Evolutionary conservation across 2,329 filamentous ascomycete species (phyloP), one percentile per base, ranked within the genome.

Genomic region (Aspergillus sp.): DNA sequence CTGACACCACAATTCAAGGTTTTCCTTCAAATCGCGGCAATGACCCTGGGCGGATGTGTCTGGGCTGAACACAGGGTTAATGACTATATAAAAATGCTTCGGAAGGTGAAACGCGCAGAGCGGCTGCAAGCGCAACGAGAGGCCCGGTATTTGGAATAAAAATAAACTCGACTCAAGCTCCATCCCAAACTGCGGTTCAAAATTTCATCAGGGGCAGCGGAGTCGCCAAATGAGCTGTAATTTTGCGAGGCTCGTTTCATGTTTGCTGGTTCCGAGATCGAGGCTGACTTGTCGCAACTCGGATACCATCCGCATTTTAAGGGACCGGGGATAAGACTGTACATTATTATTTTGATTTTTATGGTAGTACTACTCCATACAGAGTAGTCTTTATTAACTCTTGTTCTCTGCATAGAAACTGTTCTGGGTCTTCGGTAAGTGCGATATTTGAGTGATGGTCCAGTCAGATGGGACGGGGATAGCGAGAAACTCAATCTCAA

Each of bases 1-100:
- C 63, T 81, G 57, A 81, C 79, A 13, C 70, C 76, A 44, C 79
- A 81, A 59, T 81, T 80, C 67, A 81, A 81, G 60, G 74, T 79
- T 26, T 80, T 79, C 60, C 62, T 81, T 36, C 78, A 81, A 58
- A 73, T 81, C 30, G 74, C 73, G 4, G 71, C 67, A 34, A 79
- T 80, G 77, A 80, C 74, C 5, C 66, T 80, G 48, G 79, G 79
- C 8, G 79, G 78, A 1, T 78, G 74, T 61, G 74, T 81, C 47
- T 80, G 78, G 71, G 79, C 79, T 2, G 79, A 81, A 68, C 71
- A 69, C 58, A 66, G 77, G 42, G 75, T 80, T 39, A 72, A 69
- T 20, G 76, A 78, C 48, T 81, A 78, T 63, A 74, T 80, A 58
- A 72, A 79, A n/a, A 58, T 70, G 11, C 61, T 78, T 56, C 66